These are phyloP conservation scores for Sicyos edulis DNA, from an alignment of 306 rosid genomes.

Conservation along the genomic window DNA sequence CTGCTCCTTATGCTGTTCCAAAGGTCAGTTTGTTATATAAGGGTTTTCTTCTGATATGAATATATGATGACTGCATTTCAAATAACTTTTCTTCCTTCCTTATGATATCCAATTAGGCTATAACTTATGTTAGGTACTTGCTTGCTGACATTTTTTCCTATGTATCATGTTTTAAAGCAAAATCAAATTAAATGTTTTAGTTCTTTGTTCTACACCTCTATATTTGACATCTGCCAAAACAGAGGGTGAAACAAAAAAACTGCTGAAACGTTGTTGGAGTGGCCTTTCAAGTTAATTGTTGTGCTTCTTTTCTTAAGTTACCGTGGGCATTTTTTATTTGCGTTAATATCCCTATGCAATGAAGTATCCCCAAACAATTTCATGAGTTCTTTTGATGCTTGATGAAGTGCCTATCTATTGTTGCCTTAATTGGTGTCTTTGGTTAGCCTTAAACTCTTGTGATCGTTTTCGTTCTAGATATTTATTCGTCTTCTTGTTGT, in stretches of 20 bases:
- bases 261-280: background rate
- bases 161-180: background rate
- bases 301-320: constrained; percentile 1
- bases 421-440: background rate
- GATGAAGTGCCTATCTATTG: background rate
- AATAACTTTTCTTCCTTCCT: background rate
- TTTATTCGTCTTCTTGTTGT: constrained; percentile 22
- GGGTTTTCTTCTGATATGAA: background rate
- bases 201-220: background rate
- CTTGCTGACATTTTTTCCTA: background rate
- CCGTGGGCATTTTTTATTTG: background rate
- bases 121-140: constrained; percentile 3
- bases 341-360: background rate
- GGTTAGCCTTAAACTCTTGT: background rate
- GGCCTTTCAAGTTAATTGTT: constrained; percentile 2
- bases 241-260: background rate
- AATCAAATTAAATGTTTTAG: background rate
- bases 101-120: background rate
- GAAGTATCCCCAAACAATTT: background rate
- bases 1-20: constrained; percentile 78
- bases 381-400: background rate
- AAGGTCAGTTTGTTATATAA: constrained; percentile 50
- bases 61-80: background rate
- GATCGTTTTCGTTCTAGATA: background rate
- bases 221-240: background rate